Conservation (phyloP, 2,329 filamentous ascomycete genomes). For the Trichoderma sp. region DNA sequence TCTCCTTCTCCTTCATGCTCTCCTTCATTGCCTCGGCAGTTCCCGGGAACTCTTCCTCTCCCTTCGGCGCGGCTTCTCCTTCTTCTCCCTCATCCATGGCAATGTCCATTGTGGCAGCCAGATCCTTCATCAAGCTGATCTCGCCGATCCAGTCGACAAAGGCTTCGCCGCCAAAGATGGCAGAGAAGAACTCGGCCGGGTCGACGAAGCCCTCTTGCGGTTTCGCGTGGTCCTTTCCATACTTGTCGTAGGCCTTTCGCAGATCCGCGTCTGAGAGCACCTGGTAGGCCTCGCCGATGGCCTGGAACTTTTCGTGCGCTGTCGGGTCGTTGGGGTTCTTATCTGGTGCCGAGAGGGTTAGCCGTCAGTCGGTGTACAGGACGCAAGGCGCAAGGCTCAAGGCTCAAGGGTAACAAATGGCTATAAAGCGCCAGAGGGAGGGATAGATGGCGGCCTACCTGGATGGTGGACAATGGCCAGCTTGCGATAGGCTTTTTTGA, state of each 20-base stretch:
- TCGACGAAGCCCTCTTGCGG: conserved; percentile 93
- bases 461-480: conserved; percentile 92
- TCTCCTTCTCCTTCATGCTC: conserved; percentile 51
- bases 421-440: background rate
- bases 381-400: background rate
- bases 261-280: conserved; percentile 87
- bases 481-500: conserved; percentile 96
- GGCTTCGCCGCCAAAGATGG: conserved; percentile 96
- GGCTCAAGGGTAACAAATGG: conserved; percentile 15
- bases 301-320: conserved; percentile 92
- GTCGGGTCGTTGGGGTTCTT: conserved; percentile 97
- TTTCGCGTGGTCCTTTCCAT: conserved; percentile 91
- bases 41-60: conserved; percentile 60
- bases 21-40: conserved; percentile 60
- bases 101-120: conserved; percentile 98
- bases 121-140: conserved; percentile 97
- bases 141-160: conserved; percentile 97
- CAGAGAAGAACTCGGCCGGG: conserved; percentile 95
- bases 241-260: conserved; percentile 92
- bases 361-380: background rate
- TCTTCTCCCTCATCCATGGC: conserved; percentile 76
- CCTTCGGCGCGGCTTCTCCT: conserved; percentile 53
- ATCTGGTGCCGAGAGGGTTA: conserved; percentile 55
- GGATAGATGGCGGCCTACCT: conserved; percentile 50
- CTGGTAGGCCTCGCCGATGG: conserved; percentile 73